These are phyloP conservation scores for Lentinus tigrinus DNA, from an alignment of 768 basidiomycete genomes.

Conservation along the genomic window DNA sequence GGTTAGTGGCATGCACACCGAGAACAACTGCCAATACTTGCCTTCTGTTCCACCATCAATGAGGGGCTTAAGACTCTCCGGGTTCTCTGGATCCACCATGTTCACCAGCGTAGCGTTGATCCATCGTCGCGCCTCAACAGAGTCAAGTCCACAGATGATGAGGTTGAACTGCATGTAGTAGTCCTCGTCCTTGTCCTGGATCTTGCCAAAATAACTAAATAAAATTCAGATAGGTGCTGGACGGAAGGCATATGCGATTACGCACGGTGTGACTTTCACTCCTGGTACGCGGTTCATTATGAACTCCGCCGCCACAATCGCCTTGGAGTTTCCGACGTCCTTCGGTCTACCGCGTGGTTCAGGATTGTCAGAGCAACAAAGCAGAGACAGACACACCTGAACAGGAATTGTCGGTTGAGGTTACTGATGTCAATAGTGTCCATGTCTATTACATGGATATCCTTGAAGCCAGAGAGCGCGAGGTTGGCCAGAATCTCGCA, in stretches of 20 bases:
- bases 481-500: constrained; percentile 98
- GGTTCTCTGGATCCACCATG: constrained; percentile 89
- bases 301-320: constrained; percentile 91
- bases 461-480: constrained; percentile 93
- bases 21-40: constrained; percentile 27
- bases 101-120: constrained; percentile 98
- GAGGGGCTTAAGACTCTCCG: constrained; percentile 91
- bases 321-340: constrained; percentile 94
- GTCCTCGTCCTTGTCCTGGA: constrained; percentile 93
- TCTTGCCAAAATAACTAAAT: constrained; percentile 89
- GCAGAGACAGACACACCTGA: constrained; percentile 57
- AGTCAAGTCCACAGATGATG: constrained; percentile 96
- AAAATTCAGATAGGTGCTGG: constrained; percentile 1
- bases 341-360: constrained; percentile 51
- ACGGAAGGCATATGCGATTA: constrained; percentile 12
- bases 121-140: constrained; percentile 96
- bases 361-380: background rate
- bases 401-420: constrained; percentile 96
- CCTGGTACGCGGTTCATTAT: constrained; percentile 96
- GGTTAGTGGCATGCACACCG: background rate
- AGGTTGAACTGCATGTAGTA: constrained; percentile 98
- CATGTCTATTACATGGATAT: constrained; percentile 99
- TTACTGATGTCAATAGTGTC: constrained; percentile 99
- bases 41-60: constrained; percentile 99
- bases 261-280: constrained; percentile 94